Percentiles rank a stretch among this genome's conserved stretches.
Evolutionary conservation across 2,329 filamentous ascomycete species (phyloP).

Genomic region (Colletotrichum lentis): DNA sequence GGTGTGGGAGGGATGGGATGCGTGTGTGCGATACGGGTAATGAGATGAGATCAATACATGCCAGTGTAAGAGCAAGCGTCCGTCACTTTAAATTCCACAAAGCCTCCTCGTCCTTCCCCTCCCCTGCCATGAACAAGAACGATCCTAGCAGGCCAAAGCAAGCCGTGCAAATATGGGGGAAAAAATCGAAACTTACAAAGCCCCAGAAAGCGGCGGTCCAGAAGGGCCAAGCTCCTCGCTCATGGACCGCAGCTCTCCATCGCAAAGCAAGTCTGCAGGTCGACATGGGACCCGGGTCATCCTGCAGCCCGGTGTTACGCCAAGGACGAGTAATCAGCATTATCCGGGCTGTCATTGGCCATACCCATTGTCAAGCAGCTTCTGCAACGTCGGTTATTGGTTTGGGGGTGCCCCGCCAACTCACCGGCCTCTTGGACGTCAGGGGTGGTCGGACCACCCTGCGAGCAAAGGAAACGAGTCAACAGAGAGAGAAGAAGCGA

Average conservation of each 20-base stretch:
- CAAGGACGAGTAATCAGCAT: conserved; percentile 28
- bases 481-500: neutral
- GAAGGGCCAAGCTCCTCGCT: conserved; percentile 9
- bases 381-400: conserved; percentile 8
- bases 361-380: neutral
- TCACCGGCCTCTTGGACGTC: neutral
- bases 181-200: conserved; percentile 14
- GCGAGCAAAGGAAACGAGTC: neutral
- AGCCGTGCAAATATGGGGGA: neutral
- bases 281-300: conserved; percentile 11
- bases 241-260: conserved; percentile 1
- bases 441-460: too few relatives aligned
- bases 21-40: neutral
- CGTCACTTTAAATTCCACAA: conserved; percentile 10
- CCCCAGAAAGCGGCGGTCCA: conserved; percentile 1
- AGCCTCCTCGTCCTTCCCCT: neutral
- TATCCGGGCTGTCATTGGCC: conserved; percentile 9
- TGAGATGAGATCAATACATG: conserved; percentile 8
- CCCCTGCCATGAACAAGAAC: neutral
- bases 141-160: neutral
- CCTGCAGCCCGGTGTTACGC: conserved; percentile 12
- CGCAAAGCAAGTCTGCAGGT: conserved; percentile 4
- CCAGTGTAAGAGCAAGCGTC: conserved; percentile 8
- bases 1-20: neutral
- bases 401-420: conserved; percentile 7